Percentiles rank a stretch among this genome's conserved stretches.
phyloP scores from a whole-genome alignment of 768 basidiomycete genomes.

The Boletales sp. region DNA sequence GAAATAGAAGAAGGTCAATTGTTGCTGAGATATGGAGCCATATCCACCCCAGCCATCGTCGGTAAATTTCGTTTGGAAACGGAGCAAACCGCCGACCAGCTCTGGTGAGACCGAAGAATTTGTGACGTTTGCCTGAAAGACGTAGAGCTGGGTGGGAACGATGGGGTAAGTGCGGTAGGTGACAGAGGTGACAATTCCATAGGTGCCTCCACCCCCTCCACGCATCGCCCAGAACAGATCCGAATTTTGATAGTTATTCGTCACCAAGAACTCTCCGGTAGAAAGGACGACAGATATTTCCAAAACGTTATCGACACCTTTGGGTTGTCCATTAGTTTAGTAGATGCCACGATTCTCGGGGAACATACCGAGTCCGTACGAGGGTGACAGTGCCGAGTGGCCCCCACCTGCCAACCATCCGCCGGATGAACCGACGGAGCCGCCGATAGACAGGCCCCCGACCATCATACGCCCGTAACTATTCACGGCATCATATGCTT shows the following conservation, averaged over 20 bases:
- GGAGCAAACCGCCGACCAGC: constrained; percentile 35
- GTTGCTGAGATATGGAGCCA: constrained; percentile 2
- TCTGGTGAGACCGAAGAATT: constrained; percentile 26
- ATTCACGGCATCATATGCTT: constrained; percentile 41
- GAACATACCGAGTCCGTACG: constrained; percentile 40
- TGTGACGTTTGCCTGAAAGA: constrained; percentile 31
- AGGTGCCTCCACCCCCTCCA: constrained; percentile 51
- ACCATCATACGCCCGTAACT: constrained; percentile 39
- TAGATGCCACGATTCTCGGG: background rate
- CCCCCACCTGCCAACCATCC: constrained; percentile 53
- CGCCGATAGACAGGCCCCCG: constrained; percentile 40
- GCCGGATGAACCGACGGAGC: constrained; percentile 45
- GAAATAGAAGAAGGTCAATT: constrained; percentile 19
- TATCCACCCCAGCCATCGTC: constrained; percentile 46
- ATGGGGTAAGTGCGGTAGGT: constrained; percentile 44
- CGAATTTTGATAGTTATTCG: constrained; percentile 38
- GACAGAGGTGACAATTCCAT: constrained; percentile 44
- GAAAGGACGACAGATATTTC: constrained; percentile 45
- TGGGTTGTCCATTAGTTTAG: background rate
- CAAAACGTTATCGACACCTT: constrained; percentile 49
- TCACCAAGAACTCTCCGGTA: constrained; percentile 36
- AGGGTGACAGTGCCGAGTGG: constrained; percentile 40
- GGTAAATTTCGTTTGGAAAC: constrained; percentile 33
- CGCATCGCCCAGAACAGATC: constrained; percentile 57
- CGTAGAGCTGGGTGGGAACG: constrained; percentile 30